phyloP scores from a whole-genome alignment of 441 rosid species.

The Gossypium laxum region DNA sequence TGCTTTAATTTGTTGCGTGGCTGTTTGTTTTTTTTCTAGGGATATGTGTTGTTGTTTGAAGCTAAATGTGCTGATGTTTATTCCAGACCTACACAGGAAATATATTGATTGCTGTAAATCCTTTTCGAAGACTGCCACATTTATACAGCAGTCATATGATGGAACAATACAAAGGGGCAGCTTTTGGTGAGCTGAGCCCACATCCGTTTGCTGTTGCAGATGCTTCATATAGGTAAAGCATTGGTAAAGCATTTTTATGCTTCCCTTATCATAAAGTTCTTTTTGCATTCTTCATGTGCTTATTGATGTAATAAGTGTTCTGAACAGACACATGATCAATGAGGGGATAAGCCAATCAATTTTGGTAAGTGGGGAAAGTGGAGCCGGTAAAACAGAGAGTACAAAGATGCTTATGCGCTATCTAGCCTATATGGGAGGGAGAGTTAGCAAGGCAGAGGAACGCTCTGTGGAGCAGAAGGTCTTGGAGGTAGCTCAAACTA shows the following conservation, averaged over 20 bases:
- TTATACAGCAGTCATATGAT: conserved; percentile 46
- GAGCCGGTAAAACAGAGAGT: conserved; percentile 87
- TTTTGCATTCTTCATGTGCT: conserved; percentile 10
- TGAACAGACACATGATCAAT: conserved; percentile 56
- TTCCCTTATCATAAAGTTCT: not conserved
- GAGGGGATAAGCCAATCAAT: conserved; percentile 62
- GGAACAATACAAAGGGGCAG: conserved; percentile 47
- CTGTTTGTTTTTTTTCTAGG: not conserved
- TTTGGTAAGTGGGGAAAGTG: conserved; percentile 74
- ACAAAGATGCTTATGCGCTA: conserved; percentile 70
- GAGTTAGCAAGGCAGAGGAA: conserved; percentile 37
- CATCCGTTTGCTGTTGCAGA: conserved; percentile 82
- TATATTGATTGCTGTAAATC: conserved; percentile 68
- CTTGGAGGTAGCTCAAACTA: conserved; percentile 44
- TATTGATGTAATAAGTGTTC: conserved; percentile 13
- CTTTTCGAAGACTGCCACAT: conserved; percentile 57
- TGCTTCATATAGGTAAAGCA: conserved; percentile 64
- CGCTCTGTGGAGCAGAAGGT: conserved; percentile 70
- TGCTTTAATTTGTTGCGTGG: not conserved
- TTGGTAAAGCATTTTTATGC: conserved; percentile 10
- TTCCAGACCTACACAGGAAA: conserved; percentile 68
- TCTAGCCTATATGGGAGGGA: conserved; percentile 72
- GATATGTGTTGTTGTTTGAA: not conserved
- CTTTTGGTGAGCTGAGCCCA: conserved; percentile 58
- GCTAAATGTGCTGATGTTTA: conserved; percentile 24